These are phyloP conservation scores for Trichoderma pleuroti DNA, from an alignment of 2,329 filamentous ascomycete species.

Conservation along the genomic window DNA sequence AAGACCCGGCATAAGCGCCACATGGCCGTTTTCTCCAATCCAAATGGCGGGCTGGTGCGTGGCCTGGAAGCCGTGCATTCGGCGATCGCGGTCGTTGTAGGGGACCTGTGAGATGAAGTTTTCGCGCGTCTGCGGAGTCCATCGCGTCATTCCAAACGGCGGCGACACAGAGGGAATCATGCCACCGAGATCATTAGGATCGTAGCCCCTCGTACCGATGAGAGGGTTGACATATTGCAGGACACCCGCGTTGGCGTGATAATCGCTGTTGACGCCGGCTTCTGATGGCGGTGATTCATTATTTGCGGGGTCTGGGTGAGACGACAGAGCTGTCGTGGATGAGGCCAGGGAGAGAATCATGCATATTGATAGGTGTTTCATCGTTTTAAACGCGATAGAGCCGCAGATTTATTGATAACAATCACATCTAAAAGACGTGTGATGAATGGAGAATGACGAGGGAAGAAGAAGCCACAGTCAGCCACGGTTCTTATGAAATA, in stretches of 20 bases:
- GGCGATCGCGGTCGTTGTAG: conserved; percentile 41
- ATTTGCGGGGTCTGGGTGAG: neutral
- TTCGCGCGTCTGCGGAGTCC: conserved; percentile 46
- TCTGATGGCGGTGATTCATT: neutral
- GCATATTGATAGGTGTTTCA: neutral
- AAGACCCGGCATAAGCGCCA: conserved; percentile 41
- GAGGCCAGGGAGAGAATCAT: neutral
- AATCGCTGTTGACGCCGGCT: conserved; percentile 15
- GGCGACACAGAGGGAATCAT: conserved; percentile 38
- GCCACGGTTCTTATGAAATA: neutral
- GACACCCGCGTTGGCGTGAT: conserved; percentile 31
- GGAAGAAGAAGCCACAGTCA: neutral
- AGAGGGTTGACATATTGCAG: conserved; percentile 34
- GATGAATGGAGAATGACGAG: neutral
- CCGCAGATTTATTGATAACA: neutral
- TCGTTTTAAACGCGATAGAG: neutral
- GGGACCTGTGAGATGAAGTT: conserved; percentile 50
- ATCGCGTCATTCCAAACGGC: conserved; percentile 49
- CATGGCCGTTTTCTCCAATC: conserved; percentile 49
- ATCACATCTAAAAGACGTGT: neutral
- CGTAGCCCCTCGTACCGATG: conserved; percentile 32
- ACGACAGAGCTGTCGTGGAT: neutral
- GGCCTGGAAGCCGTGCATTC: conserved; percentile 47
- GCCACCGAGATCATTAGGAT: conserved; percentile 34
- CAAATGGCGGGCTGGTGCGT: conserved; percentile 51